These are phyloP conservation scores for Tolypocladium endophyticum DNA, from an alignment of 2,329 filamentous ascomycete species.

Conservation along the genomic window DNA sequence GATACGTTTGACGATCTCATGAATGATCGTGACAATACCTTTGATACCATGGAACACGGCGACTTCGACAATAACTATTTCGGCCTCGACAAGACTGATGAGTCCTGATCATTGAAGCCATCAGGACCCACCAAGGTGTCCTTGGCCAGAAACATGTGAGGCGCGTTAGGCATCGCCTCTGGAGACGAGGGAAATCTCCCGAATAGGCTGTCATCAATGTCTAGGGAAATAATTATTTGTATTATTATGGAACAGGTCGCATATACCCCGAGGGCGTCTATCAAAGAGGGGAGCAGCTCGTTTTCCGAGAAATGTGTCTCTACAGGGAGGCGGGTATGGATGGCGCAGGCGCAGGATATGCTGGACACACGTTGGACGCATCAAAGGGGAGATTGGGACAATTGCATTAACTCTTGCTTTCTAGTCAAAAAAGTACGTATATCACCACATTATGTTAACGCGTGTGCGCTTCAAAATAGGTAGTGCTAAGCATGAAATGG, in stretches of 20 bases:
- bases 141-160: neutral
- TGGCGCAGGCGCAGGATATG: neutral
- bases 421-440: neutral
- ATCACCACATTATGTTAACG: neutral
- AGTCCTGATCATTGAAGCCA: conserved; percentile 3
- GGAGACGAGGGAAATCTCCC: too few relatives aligned
- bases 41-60: conserved; percentile 30
- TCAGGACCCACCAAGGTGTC: neutral
- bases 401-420: neutral
- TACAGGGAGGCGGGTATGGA: neutral
- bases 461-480: neutral
- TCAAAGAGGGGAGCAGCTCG: neutral
- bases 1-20: conserved; percentile 42
- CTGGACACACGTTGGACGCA: neutral
- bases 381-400: neutral
- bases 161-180: neutral
- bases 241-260: neutral
- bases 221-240: neutral
- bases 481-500: conserved; percentile 19
- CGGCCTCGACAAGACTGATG: conserved; percentile 20
- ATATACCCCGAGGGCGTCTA: neutral
- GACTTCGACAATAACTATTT: conserved; percentile 40
- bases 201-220: neutral
- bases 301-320: neutral
- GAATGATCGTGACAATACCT: conserved; percentile 27